Percentiles rank a stretch among this genome's conserved stretches.
Conservation (phyloP, 2,329 filamentous ascomycete species). For the Fusarium sp. region DNA sequence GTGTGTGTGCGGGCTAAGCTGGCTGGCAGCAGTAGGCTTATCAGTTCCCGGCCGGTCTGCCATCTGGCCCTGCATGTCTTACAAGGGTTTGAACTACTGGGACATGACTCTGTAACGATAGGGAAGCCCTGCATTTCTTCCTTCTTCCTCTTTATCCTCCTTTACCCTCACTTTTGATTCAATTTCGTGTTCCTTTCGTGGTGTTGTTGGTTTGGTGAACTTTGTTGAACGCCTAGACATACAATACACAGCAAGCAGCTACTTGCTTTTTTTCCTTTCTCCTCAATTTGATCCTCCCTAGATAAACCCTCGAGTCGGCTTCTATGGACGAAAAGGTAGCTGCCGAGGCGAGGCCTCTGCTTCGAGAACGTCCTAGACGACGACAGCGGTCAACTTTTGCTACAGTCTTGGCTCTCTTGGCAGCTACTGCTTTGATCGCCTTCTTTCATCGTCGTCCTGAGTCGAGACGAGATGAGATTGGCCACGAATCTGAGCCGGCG, state of each 20-base stretch:
- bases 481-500: neutral
- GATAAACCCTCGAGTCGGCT: neutral
- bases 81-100: neutral
- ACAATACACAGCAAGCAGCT: neutral
- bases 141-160: neutral
- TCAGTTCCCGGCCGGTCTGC: neutral
- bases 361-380: slow-evolving; percentile 12
- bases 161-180: neutral
- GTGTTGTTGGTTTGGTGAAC: neutral
- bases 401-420: slow-evolving; percentile 32
- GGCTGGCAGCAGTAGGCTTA: neutral
- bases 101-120: neutral
- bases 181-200: neutral
- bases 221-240: neutral
- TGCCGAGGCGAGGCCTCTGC: slow-evolving; percentile 25
- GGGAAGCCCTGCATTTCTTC: neutral
- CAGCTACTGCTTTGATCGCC: slow-evolving; percentile 25
- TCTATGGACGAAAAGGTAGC: neutral
- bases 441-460: slow-evolving; percentile 37
- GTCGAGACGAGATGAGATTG: neutral
- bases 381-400: neutral
- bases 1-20: neutral
- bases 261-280: neutral
- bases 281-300: neutral
- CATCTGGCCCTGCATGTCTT: slow-evolving; percentile 13